phyloP scores from a whole-genome alignment of 1,284 basidiomycete species.

The Pholiota adiposa region DNA sequence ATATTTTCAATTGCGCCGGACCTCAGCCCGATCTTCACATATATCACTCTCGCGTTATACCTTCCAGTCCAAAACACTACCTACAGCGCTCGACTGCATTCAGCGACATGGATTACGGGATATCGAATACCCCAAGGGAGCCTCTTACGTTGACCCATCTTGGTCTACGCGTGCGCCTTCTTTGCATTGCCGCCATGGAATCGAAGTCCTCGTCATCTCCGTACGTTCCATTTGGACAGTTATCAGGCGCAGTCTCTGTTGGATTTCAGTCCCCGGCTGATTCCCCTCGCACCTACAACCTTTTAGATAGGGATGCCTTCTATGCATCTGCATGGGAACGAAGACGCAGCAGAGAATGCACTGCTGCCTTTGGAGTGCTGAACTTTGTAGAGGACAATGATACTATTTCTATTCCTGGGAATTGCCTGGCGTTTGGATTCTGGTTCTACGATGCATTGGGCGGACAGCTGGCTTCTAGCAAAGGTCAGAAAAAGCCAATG shows the following conservation, averaged over 20 bases:
- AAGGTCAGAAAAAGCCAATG: constrained; percentile 5
- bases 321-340: constrained; percentile 1
- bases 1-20: constrained; percentile 9
- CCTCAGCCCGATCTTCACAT: background rate
- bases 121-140: constrained; percentile 5
- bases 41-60: constrained; percentile 6
- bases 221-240: constrained; percentile 2
- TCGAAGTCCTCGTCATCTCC: background rate
- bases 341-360: background rate
- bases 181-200: background rate
- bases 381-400: constrained; percentile 11
- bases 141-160: constrained; percentile 8
- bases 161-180: constrained; percentile 3
- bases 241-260: background rate
- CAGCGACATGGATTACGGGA: constrained; percentile 4
- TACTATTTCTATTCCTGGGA: constrained; percentile 5
- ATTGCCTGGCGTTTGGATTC: constrained; percentile 7
- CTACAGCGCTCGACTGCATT: constrained; percentile 4
- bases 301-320: constrained; percentile 6
- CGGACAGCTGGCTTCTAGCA: constrained; percentile 5
- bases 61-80: constrained; percentile 7
- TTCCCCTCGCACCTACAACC: background rate
- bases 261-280: background rate
- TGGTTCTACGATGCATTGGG: constrained; percentile 3
- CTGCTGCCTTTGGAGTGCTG: constrained; percentile 1